phyloP scores from a whole-genome alignment of 2,329 filamentous ascomycete species.

The Xylariaceae sp. region DNA sequence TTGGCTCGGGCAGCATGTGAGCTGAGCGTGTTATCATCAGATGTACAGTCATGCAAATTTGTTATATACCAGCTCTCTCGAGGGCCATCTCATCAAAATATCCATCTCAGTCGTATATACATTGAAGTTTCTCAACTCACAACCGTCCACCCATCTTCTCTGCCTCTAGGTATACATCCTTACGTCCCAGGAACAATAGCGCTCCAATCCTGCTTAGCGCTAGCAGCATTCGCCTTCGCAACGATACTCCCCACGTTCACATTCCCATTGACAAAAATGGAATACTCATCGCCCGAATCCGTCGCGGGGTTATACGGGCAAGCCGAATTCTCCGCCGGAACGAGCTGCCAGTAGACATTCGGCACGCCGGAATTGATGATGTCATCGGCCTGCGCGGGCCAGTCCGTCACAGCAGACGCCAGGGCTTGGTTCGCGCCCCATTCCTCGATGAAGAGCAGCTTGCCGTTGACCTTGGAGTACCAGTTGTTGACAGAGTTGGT shows the following conservation, averaged over 20 bases:
- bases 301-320: constrained; percentile 22
- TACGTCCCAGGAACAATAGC: constrained; percentile 9
- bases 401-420: constrained; percentile 30
- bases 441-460: constrained; percentile 31
- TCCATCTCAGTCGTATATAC: no score
- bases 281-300: constrained; percentile 22
- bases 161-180: background rate
- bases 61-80: no score
- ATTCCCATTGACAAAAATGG: constrained; percentile 20
- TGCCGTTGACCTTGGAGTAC: constrained; percentile 23
- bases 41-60: no score
- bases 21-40: no score
- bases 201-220: constrained; percentile 19
- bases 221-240: constrained; percentile 14
- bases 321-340: constrained; percentile 16
- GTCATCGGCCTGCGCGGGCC: constrained; percentile 25
- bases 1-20: no score
- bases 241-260: constrained; percentile 17
- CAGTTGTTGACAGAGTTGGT: constrained; percentile 21
- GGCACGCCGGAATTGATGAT: constrained; percentile 30
- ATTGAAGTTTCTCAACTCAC: no score
- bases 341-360: constrained; percentile 33
- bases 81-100: background rate
- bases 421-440: constrained; percentile 44
- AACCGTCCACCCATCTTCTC: no score